Percentiles rank a stretch among this genome's conserved stretches.
These are phyloP conservation scores for Marasmius tenuissimus DNA, from an alignment of 1,284 basidiomycete species.

Conservation along the genomic window DNA sequence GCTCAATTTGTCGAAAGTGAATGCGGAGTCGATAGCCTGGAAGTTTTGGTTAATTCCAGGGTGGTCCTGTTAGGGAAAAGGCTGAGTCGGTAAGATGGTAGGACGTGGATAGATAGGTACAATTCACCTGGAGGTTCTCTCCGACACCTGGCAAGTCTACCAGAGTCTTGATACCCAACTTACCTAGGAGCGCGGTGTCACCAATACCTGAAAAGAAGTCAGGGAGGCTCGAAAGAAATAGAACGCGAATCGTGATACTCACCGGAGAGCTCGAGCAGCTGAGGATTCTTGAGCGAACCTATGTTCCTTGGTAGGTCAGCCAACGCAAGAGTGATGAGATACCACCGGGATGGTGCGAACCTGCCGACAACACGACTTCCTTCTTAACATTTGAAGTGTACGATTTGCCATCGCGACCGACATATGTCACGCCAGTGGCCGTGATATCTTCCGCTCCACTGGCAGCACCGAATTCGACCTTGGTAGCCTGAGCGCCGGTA, in stretches of 20 bases:
- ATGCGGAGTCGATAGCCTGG: not conserved
- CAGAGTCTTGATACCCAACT: not conserved
- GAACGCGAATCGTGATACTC: not conserved
- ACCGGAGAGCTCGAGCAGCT: not conserved
- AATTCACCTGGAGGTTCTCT: not conserved
- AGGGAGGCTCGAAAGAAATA: not conserved
- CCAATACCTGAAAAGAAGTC: not conserved
- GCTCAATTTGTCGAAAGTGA: not conserved
- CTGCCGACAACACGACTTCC: not conserved
- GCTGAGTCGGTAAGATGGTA: not conserved
- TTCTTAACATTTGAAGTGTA: not conserved
- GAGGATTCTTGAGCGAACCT: not conserved
- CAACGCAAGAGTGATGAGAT: not conserved
- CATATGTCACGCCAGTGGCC: not conserved
- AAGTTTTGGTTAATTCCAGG: not conserved
- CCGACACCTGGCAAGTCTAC: conserved; percentile 1
- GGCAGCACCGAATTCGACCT: not conserved
- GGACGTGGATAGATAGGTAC: not conserved
- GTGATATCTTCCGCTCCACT: not conserved
- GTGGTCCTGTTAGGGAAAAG: not conserved
- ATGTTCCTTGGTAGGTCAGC: not conserved
- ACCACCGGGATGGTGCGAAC: not conserved
- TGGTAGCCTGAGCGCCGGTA: not conserved
- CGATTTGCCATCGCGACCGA: not conserved
- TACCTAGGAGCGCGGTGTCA: not conserved